Evolutionary conservation across 2,329 filamentous ascomycete species (phyloP), one percentile per base, ranked within the genome.

Genomic region (Aspergillus intermedius): DNA sequence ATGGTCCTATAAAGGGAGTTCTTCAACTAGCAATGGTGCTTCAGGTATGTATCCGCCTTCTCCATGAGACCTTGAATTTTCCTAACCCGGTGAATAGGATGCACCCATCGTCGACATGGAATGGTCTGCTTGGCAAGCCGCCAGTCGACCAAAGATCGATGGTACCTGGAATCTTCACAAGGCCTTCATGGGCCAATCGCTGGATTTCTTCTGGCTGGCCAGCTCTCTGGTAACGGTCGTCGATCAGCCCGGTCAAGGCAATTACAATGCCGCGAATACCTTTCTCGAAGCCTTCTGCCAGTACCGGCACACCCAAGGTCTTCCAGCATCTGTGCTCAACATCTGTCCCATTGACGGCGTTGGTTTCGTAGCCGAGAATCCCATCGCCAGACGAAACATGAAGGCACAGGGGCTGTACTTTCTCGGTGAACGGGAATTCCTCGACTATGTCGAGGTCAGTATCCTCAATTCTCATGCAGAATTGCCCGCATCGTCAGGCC

Each of bases 201-300:
- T 51, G 22, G 49, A 51, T 25, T 51, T 51, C 47, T 46, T 51
- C 21, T 12, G 49, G n/a, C 13, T 45, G 4, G 32, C 49, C 4
- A 50, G 47, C 3, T 51, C 49, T 6, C 12, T 42, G 17, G 15
- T 40, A 40, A 40, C 37, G 9, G 15, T 40, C 7, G 37, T 40
- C 37, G 37, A 40, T 10, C 37, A 40, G 15, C 37, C 37, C 9
- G 37, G 37, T 9, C 55, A 57, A 37, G 44, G 47, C 4, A 48
- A 49, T 37, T 57, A 56, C 40, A 44, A 41, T 1, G 51, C 55
- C 5, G 54, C 48, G 3, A 51, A 51, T 21, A 44, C 45, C 17
- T 56, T 56, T 42, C 51, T 52, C 2, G 54, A 57, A 17, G 43
- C 25, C 2, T 54, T 57, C 32, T 32, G 30, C 0, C 44, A 52